Evolutionary conservation across 352 stramenopile species (phyloP), one percentile per base, ranked within the genome.

Genomic region (Pythium utonaiense): DNA sequence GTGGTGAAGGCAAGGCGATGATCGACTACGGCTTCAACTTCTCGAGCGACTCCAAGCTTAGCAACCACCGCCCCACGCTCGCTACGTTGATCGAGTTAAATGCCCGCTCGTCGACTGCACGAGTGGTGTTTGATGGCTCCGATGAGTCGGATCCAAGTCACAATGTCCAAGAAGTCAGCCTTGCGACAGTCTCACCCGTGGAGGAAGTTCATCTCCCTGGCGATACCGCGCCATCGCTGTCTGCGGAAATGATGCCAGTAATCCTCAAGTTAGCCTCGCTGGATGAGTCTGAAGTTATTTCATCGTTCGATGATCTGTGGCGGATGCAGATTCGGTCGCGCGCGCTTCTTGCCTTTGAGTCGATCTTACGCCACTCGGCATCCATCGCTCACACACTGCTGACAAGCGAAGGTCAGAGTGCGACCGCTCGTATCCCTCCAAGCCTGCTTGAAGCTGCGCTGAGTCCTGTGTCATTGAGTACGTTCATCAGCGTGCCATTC

Each of bases 281-380:
- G 1, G 80, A 92, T 25, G 77, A 91, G 17, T 86, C 76, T 1
- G 85, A 73, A 33, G 68, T 88, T 4, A 70, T 91, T 48, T 70
- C 70, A 2, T 73, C 77, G 3, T 91, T 90, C 64, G 84, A 93
- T 40, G 83, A 85, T 44, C 65, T 96, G 25, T 93, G 84, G 82
- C 74, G 78, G 33, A 75, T 92, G 51, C 86, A 96, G 64, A 91
- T 96, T 21, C 81, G 83, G n/a, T 96, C 86, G 10, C 78, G 86
- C 24, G 84, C 86, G 10, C 49, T 96, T 6, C 58, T 96, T 13
- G 84, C 86, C 22, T 71, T 96, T 1, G 81, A 94, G 64, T 79
- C 83, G 22, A 80, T 96, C 16, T 38, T 96, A 24, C 78, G 80
- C 2, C 73, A 91, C 50, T 78, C 77, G 22, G 40, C 44, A 6